These are phyloP conservation scores for Orbilia blumenaviensis DNA, from an alignment of 2,329 filamentous ascomycete species.

Conservation along the genomic window DNA sequence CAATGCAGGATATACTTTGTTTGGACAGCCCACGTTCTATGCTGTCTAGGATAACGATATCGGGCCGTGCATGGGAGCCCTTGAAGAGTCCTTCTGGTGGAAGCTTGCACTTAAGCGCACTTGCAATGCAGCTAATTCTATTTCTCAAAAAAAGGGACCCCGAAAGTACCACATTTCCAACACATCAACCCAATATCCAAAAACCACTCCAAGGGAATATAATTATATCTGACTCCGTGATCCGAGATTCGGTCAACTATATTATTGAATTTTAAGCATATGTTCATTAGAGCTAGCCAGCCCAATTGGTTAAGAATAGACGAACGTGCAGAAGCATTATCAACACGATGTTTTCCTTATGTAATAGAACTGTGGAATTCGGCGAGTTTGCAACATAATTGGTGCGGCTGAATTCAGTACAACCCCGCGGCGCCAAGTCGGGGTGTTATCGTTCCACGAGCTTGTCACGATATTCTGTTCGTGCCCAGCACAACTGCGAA, in stretches of 20 bases:
- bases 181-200: too few relatives aligned
- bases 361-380: neutral
- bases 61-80: neutral
- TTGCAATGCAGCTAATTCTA: too few relatives aligned
- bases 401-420: conserved; percentile 2
- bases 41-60: neutral
- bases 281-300: neutral
- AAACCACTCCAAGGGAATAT: too few relatives aligned
- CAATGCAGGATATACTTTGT: neutral
- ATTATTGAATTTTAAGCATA: too few relatives aligned
- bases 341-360: neutral
- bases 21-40: neutral
- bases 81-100: too few relatives aligned
- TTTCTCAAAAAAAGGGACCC: too few relatives aligned
- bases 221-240: neutral
- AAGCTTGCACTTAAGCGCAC: too few relatives aligned
- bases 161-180: neutral
- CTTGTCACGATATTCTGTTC: neutral
- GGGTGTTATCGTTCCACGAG: neutral
- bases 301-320: conserved; percentile 2
- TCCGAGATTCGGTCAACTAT: neutral
- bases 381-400: neutral
- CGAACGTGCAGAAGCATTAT: neutral
- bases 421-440: conserved; percentile 2
- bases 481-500: too few relatives aligned